These are phyloP conservation scores for Fusarium buharicum DNA, from an alignment of 2,329 filamentous ascomycete genomes.

Conservation along the genomic window DNA sequence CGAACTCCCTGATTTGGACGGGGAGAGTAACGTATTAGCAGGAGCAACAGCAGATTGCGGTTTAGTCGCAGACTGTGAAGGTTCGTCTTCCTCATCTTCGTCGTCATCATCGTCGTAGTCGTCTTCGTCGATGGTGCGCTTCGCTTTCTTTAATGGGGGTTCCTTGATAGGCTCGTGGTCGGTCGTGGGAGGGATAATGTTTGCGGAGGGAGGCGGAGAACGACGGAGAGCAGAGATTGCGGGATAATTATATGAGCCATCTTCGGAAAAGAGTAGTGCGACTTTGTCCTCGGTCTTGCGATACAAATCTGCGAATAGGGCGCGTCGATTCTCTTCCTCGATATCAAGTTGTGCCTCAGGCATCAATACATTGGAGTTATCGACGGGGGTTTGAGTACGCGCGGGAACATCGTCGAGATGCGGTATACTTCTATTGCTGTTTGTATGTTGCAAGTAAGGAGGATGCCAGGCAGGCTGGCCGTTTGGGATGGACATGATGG, in stretches of 20 bases:
- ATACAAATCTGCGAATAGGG: constrained; percentile 81
- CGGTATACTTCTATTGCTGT: constrained; percentile 62
- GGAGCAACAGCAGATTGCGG: constrained; percentile 62
- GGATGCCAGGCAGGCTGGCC: constrained; percentile 73
- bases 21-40: constrained; percentile 70
- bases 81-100: constrained; percentile 71
- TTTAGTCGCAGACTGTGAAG: constrained; percentile 64
- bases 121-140: constrained; percentile 82
- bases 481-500: constrained; percentile 74
- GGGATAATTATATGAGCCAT: constrained; percentile 63
- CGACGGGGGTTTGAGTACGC: constrained; percentile 63
- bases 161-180: constrained; percentile 69
- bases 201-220: constrained; percentile 51
- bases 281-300: constrained; percentile 81
- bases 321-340: constrained; percentile 76
- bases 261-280: constrained; percentile 74
- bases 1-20: constrained; percentile 75
- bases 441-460: constrained; percentile 61
- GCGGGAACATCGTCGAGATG: constrained; percentile 69
- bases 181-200: constrained; percentile 64
- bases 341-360: constrained; percentile 70
- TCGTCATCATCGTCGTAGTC: constrained; percentile 90
- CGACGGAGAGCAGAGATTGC: constrained; percentile 65
- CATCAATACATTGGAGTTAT: constrained; percentile 62
- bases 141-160: constrained; percentile 76